A percentile compares a stretch with the other conserved stretches of the same genome.
phyloP scores from a whole-genome alignment of 768 basidiomycete genomes.

The Serendipita sp. region DNA sequence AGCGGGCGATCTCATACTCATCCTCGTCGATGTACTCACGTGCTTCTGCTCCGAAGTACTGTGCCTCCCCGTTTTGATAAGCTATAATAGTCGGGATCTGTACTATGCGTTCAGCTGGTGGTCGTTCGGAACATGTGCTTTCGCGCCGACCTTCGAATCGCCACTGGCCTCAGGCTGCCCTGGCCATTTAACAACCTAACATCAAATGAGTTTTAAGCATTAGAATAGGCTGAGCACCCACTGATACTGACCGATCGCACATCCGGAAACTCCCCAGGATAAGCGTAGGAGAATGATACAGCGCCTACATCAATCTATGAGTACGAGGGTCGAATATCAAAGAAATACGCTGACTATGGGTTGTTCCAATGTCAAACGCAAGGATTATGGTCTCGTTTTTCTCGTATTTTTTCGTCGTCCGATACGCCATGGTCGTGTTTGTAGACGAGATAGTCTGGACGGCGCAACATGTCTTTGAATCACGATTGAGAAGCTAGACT shows the following conservation, averaged over 20 bases:
- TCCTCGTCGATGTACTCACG: neutral
- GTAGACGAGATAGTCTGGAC: too few species aligned
- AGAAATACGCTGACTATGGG: neutral
- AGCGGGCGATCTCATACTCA: neutral
- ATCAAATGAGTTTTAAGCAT: too few species aligned
- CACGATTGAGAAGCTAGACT: too few species aligned
- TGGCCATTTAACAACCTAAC: slow-evolving; percentile 4
- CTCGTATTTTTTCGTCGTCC: neutral
- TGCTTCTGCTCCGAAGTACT: slow-evolving; percentile 6
- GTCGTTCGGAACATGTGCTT: too few species aligned
- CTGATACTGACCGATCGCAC: too few species aligned
- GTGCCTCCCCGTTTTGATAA: neutral
- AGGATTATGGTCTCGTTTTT: neutral
- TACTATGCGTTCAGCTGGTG: neutral
- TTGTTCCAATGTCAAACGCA: neutral
- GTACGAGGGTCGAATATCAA: too few species aligned
- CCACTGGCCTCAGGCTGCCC: slow-evolving; percentile 5
- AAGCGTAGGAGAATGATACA: too few species aligned
- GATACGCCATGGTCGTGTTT: neutral
- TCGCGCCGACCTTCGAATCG: neutral
- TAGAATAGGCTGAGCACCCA: too few species aligned
- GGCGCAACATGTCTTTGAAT: too few species aligned
- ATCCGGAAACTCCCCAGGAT: too few species aligned
- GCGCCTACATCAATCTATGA: too few species aligned
- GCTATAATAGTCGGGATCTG: slow-evolving; percentile 3